phyloP scores from a whole-genome alignment of 2,329 filamentous ascomycete genomes.

The Furcasterigmium sp. region DNA sequence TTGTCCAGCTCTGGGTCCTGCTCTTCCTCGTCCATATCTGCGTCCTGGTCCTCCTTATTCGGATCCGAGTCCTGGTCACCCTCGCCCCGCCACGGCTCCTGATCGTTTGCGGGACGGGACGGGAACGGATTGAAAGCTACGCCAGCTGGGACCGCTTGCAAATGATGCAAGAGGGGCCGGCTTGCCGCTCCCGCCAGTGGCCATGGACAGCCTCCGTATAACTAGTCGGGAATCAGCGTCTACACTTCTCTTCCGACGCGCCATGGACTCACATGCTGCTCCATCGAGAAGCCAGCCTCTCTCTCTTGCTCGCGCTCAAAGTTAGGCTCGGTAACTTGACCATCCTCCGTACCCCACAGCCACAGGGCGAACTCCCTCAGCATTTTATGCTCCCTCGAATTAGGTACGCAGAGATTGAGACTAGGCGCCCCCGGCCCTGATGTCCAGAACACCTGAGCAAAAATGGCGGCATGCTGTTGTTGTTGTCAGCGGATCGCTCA shows the following conservation, averaged over 20 bases:
- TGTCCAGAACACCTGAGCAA: background rate
- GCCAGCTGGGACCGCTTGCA: no score
- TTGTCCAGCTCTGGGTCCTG: no score
- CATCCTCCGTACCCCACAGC: background rate
- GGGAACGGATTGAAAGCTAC: no score
- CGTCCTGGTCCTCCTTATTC: no score
- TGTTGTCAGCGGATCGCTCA: no score
- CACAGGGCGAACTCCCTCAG: background rate
- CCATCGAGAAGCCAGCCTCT: constrained; percentile 19
- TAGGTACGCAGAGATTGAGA: background rate
- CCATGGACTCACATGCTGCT: constrained; percentile 13
- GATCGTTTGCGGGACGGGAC: no score
- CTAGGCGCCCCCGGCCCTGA: background rate
- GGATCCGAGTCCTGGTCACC: no score
- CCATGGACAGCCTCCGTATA: constrained; percentile 6
- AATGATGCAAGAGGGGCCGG: no score
- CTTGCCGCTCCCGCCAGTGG: no score
- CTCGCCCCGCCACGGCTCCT: no score
- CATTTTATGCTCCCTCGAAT: background rate
- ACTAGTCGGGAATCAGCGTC: background rate
- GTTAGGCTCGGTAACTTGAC: constrained; percentile 13
- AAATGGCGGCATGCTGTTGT: constrained; percentile 4
- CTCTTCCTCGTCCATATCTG: no score
- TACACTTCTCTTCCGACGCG: no score
- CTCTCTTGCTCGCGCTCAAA: constrained; percentile 16